Evolutionary conservation across 352 stramenopile species (phyloP).

Genomic region (Pythium apleroticum): DNA sequence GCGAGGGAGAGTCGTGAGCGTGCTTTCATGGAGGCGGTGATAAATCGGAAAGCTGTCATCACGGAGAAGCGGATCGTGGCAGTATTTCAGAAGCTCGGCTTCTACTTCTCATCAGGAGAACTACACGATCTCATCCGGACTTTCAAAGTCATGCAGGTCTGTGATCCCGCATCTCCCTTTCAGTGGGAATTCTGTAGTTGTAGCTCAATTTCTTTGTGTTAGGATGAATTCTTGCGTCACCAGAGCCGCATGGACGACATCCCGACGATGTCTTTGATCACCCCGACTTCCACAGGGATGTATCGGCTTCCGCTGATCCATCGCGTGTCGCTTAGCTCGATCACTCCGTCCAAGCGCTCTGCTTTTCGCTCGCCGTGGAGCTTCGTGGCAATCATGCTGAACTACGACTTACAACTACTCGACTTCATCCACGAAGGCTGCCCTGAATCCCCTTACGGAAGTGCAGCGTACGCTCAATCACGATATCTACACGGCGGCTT

Average conservation of each 20-base stretch:
- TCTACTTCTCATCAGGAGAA: conserved; percentile 52
- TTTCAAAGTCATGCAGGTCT: conserved; percentile 54
- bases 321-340: conserved; percentile 43
- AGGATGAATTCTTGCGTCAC: conserved; percentile 50
- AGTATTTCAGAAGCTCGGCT: conserved; percentile 56
- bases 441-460: conserved; percentile 33
- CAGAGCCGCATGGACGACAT: conserved; percentile 62
- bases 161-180: not conserved
- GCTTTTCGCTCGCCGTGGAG: conserved; percentile 36
- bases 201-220: not conserved
- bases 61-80: conserved; percentile 55
- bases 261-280: conserved; percentile 55
- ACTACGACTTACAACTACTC: conserved; percentile 60
- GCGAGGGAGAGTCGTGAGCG: conserved; percentile 49
- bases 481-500: conserved; percentile 49
- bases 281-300: conserved; percentile 35
- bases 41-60: conserved; percentile 60
- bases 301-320: conserved; percentile 54
- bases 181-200: not conserved
- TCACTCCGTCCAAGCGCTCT: conserved; percentile 30
- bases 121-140: conserved; percentile 43
- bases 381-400: conserved; percentile 56
- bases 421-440: conserved; percentile 63
- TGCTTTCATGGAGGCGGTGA: conserved; percentile 58
- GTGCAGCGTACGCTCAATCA: conserved; percentile 38